Conservation (phyloP, 2,329 filamentous ascomycete genomes). For the Trichophyton verrucosum region DNA sequence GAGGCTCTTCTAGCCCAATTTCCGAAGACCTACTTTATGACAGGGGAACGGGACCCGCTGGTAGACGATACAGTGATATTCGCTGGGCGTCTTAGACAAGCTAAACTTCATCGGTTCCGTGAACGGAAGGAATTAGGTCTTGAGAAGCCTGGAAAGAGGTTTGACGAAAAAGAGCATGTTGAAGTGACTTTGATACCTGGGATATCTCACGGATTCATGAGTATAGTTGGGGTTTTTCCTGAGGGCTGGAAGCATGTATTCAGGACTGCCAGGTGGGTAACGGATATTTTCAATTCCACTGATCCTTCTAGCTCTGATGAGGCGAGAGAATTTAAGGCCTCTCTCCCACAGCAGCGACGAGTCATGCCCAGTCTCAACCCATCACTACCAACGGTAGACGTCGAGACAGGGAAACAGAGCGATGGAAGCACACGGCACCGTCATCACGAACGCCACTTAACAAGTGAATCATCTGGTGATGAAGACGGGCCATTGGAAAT, state of each 20-base stretch:
- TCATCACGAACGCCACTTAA: slow-evolving; percentile 37
- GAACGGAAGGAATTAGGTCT: slow-evolving; percentile 46
- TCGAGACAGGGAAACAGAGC: not conserved
- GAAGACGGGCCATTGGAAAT: slow-evolving; percentile 78
- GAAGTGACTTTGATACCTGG: slow-evolving; percentile 79
- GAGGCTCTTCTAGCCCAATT: slow-evolving; percentile 74
- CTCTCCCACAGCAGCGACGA: slow-evolving; percentile 9
- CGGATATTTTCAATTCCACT: slow-evolving; percentile 54
- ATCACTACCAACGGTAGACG: not conserved
- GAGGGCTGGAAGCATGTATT: slow-evolving; percentile 83
- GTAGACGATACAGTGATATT: slow-evolving; percentile 98
- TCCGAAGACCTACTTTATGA: slow-evolving; percentile 87
- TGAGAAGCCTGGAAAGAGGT: slow-evolving; percentile 42
- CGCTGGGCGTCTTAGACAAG: slow-evolving; percentile 71
- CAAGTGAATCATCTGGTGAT: slow-evolving; percentile 56
- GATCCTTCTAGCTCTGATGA: slow-evolving; percentile 33
- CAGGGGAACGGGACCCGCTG: slow-evolving; percentile 85
- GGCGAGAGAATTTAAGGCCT: slow-evolving; percentile 13
- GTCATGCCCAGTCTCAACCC: not conserved
- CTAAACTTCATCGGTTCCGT: slow-evolving; percentile 49
- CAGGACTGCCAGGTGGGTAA: slow-evolving; percentile 68
- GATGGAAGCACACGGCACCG: not conserved
- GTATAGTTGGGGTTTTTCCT: slow-evolving; percentile 78
- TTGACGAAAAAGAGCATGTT: slow-evolving; percentile 61
- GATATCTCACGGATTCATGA: slow-evolving; percentile 84